Evolutionary conservation across 495 filamentous ascomycete genomes (phyloP).

Genomic region (Penicillium goetzii): DNA sequence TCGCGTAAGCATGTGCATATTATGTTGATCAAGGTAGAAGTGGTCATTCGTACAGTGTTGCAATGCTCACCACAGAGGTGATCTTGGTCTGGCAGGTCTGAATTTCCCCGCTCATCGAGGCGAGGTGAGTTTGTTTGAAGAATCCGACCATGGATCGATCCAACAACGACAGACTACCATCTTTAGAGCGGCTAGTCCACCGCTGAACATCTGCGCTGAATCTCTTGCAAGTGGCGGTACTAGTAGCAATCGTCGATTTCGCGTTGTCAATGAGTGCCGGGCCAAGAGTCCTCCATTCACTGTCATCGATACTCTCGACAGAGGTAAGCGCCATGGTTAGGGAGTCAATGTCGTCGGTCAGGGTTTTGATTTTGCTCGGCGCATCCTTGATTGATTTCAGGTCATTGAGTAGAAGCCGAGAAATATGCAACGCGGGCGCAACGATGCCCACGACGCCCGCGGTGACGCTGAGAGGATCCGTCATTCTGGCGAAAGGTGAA

Average conservation of each 20-base stretch:
- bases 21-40: neutral
- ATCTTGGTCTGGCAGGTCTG: constrained; percentile 19
- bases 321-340: constrained; percentile 37
- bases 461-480: constrained; percentile 43
- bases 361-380: constrained; percentile 35
- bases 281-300: constrained; percentile 42
- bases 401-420: constrained; percentile 40
- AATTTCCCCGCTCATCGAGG: constrained; percentile 18
- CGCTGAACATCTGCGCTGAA: constrained; percentile 17
- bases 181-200: constrained; percentile 20
- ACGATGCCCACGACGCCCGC: constrained; percentile 41
- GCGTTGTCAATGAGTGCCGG: constrained; percentile 32
- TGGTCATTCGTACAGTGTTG: neutral
- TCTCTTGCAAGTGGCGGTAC: constrained; percentile 34
- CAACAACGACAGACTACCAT: constrained; percentile 6
- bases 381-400: constrained; percentile 45
- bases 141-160: constrained; percentile 21
- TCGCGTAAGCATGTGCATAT: neutral
- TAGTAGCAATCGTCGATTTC: constrained; percentile 34
- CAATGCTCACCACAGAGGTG: constrained; percentile 5
- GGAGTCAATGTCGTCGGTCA: constrained; percentile 37
- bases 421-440: constrained; percentile 41
- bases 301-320: constrained; percentile 37
- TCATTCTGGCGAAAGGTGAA: constrained; percentile 20
- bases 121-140: constrained; percentile 11